Base-by-base conservation (phyloP, 1,284 basidiomycete species). In the Leccinum colubrinum region DNA sequence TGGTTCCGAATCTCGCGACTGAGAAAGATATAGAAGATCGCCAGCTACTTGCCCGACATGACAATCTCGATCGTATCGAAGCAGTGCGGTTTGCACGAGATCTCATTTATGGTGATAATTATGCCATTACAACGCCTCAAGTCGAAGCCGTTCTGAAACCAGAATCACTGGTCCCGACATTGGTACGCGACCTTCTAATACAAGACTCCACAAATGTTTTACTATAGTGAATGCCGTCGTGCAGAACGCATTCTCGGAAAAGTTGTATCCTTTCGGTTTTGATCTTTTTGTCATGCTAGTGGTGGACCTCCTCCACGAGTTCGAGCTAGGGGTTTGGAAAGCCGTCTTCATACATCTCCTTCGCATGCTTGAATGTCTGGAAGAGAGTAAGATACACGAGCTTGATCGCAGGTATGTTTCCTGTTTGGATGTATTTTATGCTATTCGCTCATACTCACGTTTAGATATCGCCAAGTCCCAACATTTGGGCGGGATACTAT, bases 401-500 rank as follows among this genome's bases (percentile, higher is more conserved):
- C 48, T 51, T 0, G 48, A 51, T 25, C 22, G 48, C 48, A 20
- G 22, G 20, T 50, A 37, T 14, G 12, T 22, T 22, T 20, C 20
- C 20, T 20, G 20, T 20, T 20, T 20, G 20, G 20, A 20, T 20
- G 20, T 20, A 20, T 20, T 20, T 20, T 20, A n/a, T 46, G 8
- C 0, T 12, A 46, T 0, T 46, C 11, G 0, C 43, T 46, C 15
- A 20, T 0, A 0, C n/a, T 20, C 3, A 46, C 43, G 0, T 22
- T 51, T 0, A 51, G 48, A 51, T 51, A 51, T 20, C 48, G 22
- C 22, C 48, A 51, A 51, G 22, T 51, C 22, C 48, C 48, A 0
- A 25, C 48, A 14, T 51, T 51, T 25, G 48, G 48, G 22, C 48
- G 22, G 12, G 48, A 20, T 51, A 51, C 48, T 0, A 51, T 51